Base-by-base conservation (phyloP, 148 eudicot genomes). In the Gaultheria prostrata region DNA sequence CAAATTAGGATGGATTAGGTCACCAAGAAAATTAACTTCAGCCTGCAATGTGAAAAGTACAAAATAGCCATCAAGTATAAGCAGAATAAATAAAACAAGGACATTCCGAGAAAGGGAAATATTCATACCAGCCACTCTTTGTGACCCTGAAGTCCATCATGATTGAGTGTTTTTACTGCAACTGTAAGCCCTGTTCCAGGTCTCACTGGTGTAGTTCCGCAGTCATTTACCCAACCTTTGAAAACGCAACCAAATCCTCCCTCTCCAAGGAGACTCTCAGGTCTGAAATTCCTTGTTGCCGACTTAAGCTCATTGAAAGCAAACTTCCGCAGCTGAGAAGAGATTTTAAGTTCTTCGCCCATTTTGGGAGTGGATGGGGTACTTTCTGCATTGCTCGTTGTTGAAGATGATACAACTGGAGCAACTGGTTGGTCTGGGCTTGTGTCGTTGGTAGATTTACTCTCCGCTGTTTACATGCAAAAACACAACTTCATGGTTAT, bases 231-330 rank as follows among this genome's bases (percentile, higher is more conserved):
- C 92, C 92, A 90, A 78, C 90, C 92, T 78, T 90, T 90, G 63
- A 84, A 90, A 21, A 90, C 92, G 73, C 92, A 86, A 63, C 92
- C 92, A 83, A 90, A 90, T 3, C 92, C 92, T 63, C 92, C 92
- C 84, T 90, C 90, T 70, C 92, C 92, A 76, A 90, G 92, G n/a
- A 90, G 88, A 78, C 85, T 81, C 46, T 90, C 92, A 33, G 90
- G 87, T 82, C 89, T 88, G 61, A 90, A 90, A 76, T 86, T 90
- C 80, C 90, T 88, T 21, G 92, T 90, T 46, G 90, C 90, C 30
- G 83, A 79, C 65, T 86, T 90, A 32, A 90, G 85, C 69, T 90
- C 92, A 82, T 56, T 85, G 49, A 86, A 90, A 82, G 87, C 78
- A 50, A 90, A 90, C 67, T 87, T 90, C 56, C 89, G 90, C 26